A percentile compares a stretch with the other conserved stretches of the same genome.
Conservation (phyloP, 305 asterid genomes). For the Solanum hybrid region DNA sequence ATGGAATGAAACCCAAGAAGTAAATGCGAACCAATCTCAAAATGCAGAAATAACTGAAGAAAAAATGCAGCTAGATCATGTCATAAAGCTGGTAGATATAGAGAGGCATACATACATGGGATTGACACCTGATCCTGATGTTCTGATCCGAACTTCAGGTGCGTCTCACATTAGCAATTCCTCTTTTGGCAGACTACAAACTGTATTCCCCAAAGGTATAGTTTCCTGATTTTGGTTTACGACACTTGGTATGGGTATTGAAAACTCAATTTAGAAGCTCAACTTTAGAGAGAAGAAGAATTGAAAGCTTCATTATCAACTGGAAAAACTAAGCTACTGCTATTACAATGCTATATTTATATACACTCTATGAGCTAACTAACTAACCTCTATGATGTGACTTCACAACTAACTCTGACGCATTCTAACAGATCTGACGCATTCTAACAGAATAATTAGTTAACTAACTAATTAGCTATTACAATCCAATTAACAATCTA, state of each 20-base stretch:
- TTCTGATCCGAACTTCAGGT: slow-evolving; percentile 58
- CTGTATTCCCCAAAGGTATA: slow-evolving; percentile 49
- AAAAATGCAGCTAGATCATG: neutral
- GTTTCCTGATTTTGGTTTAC: slow-evolving; percentile 70
- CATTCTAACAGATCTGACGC: too few species aligned
- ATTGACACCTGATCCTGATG: slow-evolving; percentile 57
- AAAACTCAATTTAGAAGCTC: too few species aligned
- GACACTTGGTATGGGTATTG: slow-evolving; percentile 15
- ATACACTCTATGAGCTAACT: too few species aligned
- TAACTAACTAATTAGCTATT: too few species aligned
- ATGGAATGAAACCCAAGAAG: slow-evolving; percentile 3
- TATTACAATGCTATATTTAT: too few species aligned
- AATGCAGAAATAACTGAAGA: neutral
- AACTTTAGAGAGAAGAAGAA: too few species aligned
- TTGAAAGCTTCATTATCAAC: too few species aligned
- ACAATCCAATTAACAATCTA: too few species aligned
- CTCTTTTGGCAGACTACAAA: slow-evolving; percentile 68
- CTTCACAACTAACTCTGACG: too few species aligned
- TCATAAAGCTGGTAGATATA: slow-evolving; percentile 34
- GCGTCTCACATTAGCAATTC: slow-evolving; percentile 62
- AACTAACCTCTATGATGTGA: too few species aligned
- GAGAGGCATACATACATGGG: slow-evolving; percentile 64
- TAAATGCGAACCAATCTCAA: neutral
- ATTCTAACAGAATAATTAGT: too few species aligned
- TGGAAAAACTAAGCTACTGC: too few species aligned